phyloP scores from a whole-genome alignment of 2,329 filamentous ascomycete genomes.

The Fusarium papillatum region DNA sequence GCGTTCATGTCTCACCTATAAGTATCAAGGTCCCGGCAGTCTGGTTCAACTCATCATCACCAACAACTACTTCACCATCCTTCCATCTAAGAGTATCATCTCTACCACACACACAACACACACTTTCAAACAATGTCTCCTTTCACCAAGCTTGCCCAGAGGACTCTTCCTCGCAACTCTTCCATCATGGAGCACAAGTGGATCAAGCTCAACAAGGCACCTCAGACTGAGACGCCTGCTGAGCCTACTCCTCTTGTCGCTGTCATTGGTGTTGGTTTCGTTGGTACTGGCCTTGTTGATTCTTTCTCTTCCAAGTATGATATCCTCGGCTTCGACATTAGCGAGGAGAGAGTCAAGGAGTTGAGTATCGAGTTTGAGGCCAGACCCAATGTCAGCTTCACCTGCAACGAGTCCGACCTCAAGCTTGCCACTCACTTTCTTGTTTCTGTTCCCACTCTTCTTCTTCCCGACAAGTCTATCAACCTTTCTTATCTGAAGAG shows the following conservation, averaged over 20 bases:
- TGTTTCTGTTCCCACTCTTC: conserved; percentile 65
- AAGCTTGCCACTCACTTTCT: conserved; percentile 62
- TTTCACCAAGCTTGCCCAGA: not conserved
- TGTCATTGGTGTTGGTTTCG: conserved; percentile 66
- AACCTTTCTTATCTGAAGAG: conserved; percentile 60
- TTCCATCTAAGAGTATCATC: conserved; percentile 2
- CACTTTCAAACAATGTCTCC: not conserved
- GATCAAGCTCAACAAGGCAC: not conserved
- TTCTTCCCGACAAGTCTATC: conserved; percentile 59
- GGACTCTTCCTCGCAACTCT: not conserved
- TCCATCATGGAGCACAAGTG: conserved; percentile 1
- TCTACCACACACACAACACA: not conserved
- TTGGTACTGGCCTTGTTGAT: conserved; percentile 61
- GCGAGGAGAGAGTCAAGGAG: conserved; percentile 50
- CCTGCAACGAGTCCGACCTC: conserved; percentile 52
- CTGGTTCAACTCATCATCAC: not conserved
- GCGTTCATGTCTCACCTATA: not conserved
- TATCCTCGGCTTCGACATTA: conserved; percentile 62
- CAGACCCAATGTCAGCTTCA: conserved; percentile 46
- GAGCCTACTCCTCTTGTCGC: conserved; percentile 53
- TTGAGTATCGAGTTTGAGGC: conserved; percentile 46
- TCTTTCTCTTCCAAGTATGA: conserved; percentile 55
- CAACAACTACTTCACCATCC: not conserved
- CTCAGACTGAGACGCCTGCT: not conserved
- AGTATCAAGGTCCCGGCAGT: not conserved